These are phyloP conservation scores for Rhytidiadelphus loreus DNA, from an alignment of 225 moss, liverwort and hornwort genomes.

Conservation along the genomic window DNA sequence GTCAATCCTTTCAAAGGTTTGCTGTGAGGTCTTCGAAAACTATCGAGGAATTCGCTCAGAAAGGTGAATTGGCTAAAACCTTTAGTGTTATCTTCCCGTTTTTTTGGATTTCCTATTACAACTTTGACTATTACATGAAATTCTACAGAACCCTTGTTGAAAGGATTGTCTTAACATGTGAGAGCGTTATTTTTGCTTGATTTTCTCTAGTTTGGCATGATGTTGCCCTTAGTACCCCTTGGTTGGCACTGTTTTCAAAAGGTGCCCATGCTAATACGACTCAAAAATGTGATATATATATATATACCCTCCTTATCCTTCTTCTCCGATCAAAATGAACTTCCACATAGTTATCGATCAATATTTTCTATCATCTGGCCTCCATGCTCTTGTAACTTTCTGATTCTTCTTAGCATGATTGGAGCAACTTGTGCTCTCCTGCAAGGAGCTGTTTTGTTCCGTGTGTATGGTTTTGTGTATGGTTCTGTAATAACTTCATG, in stretches of 20 bases:
- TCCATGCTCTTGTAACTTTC: neutral
- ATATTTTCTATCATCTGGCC: neutral
- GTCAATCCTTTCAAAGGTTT: constrained; percentile 78
- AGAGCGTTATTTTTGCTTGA: neutral
- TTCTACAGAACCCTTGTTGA: neutral
- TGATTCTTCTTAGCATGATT: neutral
- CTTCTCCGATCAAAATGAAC: neutral
- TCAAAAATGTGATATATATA: neutral
- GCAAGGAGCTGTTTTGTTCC: neutral
- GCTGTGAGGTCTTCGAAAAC: constrained; percentile 85
- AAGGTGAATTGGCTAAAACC: constrained; percentile 17
- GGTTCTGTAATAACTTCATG: neutral
- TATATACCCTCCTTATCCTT: neutral
- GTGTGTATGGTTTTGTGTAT: neutral
- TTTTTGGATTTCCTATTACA: neutral
- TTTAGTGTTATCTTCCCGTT: neutral
- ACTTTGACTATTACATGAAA: neutral
- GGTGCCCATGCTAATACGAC: neutral
- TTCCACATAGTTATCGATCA: neutral
- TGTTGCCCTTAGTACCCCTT: neutral
- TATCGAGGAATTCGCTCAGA: constrained; percentile 67
- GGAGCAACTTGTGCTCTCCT: neutral
- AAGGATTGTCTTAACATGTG: neutral
- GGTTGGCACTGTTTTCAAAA: neutral
- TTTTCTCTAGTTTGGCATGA: neutral